These are phyloP conservation scores for Pythium aphanidermatum DNA, from an alignment of 352 stramenopile species.

Conservation along the genomic window DNA sequence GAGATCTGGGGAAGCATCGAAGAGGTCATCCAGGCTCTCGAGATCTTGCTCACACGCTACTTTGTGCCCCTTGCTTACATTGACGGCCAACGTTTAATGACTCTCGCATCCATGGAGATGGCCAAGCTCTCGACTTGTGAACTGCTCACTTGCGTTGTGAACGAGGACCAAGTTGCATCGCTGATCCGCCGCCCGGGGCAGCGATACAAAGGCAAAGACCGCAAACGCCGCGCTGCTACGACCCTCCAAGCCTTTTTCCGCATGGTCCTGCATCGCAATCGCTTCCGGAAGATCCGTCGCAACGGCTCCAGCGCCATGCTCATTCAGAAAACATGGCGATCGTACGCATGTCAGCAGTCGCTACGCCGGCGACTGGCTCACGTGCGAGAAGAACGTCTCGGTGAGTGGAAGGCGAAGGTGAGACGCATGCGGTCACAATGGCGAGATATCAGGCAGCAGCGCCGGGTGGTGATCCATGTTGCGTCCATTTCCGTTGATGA, in stretches of 20 bases:
- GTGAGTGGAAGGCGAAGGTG: constrained; percentile 46
- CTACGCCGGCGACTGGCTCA: constrained; percentile 33
- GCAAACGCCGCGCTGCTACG: constrained; percentile 49
- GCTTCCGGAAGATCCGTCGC: constrained; percentile 35
- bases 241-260: constrained; percentile 68
- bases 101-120: constrained; percentile 61
- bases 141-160: constrained; percentile 77
- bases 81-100: constrained; percentile 71
- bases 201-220: constrained; percentile 72
- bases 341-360: constrained; percentile 34
- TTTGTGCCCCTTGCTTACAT: constrained; percentile 84
- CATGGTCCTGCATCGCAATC: constrained; percentile 46
- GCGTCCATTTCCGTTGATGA: constrained; percentile 78
- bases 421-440: constrained; percentile 40
- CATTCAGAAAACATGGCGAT: constrained; percentile 62
- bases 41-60: constrained; percentile 72
- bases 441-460: constrained; percentile 34
- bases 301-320: constrained; percentile 34
- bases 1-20: constrained; percentile 80
- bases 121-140: constrained; percentile 42
- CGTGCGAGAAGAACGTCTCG: constrained; percentile 29
- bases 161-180: constrained; percentile 79
- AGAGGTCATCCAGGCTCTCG: constrained; percentile 61
- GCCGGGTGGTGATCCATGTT: constrained; percentile 75
- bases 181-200: constrained; percentile 62